Percentiles rank a stretch among this genome's conserved stretches.
phyloP scores from a whole-genome alignment of 2,329 filamentous ascomycete genomes.

The Colletotrichum tamarilloi region DNA sequence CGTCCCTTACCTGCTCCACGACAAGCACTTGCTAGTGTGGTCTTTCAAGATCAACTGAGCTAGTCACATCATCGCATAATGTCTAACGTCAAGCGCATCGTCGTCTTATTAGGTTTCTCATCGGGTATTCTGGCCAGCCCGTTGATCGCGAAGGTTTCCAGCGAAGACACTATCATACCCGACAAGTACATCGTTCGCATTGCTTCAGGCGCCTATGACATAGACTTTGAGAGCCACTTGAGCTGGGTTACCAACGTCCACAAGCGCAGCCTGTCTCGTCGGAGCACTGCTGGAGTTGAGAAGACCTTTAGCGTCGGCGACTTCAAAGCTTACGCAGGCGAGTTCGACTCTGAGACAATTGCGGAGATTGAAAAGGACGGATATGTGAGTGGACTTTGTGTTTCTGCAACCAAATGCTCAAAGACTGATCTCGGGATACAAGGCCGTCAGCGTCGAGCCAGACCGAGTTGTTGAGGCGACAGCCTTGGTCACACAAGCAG shows the following conservation, averaged over 20 bases:
- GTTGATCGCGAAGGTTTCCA: not conserved
- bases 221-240: not conserved
- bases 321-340: slow-evolving; percentile 53
- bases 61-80: not conserved
- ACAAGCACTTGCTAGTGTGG: no score
- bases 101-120: not conserved
- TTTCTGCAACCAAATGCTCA: slow-evolving; percentile 32
- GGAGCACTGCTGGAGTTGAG: not conserved
- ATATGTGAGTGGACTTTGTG: slow-evolving; percentile 42
- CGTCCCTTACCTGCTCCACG: no score
- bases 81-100: not conserved
- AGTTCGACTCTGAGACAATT: slow-evolving; percentile 52
- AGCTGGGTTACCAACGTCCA: not conserved
- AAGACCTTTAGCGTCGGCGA: not conserved
- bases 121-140: not conserved
- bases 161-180: not conserved
- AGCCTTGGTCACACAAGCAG: not conserved
- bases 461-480: slow-evolving; percentile 35
- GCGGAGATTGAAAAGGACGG: slow-evolving; percentile 49
- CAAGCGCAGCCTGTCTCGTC: not conserved
- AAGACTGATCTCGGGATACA: no score
- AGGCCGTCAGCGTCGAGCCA: slow-evolving; percentile 47
- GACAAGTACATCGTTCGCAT: not conserved
- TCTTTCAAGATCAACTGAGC: no score
- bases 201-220: not conserved